phyloP scores from a whole-genome alignment of 2,329 filamentous ascomycete genomes.

The Fusarium austroafricanum region DNA sequence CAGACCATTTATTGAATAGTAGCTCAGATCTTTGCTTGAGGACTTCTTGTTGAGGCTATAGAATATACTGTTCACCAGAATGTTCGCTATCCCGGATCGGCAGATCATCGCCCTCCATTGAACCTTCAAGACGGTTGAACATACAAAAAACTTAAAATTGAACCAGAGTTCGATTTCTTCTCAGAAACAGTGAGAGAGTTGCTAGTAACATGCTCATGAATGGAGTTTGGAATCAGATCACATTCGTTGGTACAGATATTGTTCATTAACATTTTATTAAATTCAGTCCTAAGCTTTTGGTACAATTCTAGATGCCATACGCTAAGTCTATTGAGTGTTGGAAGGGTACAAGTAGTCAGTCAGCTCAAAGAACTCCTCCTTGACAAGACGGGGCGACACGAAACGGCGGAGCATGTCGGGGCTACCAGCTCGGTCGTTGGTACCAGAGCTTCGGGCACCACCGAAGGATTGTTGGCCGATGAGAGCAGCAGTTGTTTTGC shows the following conservation, averaged over 20 bases:
- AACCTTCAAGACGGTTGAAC: no score
- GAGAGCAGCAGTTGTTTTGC: conserved; percentile 67
- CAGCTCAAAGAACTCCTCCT: conserved; percentile 58
- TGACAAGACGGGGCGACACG: conserved; percentile 63
- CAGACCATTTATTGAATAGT: no score
- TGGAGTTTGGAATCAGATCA: background rate
- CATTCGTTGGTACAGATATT: accelerated
- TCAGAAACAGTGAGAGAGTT: no score
- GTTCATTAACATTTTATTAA: conserved; percentile 25
- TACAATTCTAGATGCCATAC: conserved; percentile 25
- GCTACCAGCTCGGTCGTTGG: conserved; percentile 68
- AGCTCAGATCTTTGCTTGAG: no score
- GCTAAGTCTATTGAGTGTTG: conserved; percentile 53
- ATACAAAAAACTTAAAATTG: no score
- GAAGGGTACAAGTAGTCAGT: conserved; percentile 62
- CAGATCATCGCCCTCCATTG: no score
- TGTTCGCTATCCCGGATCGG: no score
- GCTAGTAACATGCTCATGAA: background rate
- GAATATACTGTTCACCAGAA: no score
- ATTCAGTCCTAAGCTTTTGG: conserved; percentile 15
- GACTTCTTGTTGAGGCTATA: no score
- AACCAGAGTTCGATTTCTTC: no score
- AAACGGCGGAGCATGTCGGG: conserved; percentile 62
- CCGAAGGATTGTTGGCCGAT: conserved; percentile 69
- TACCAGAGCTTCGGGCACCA: conserved; percentile 63